Evolutionary conservation across 1,284 basidiomycete species (phyloP), one percentile per base, ranked within the genome.

Genomic region (Ceratobasidium sp.): DNA sequence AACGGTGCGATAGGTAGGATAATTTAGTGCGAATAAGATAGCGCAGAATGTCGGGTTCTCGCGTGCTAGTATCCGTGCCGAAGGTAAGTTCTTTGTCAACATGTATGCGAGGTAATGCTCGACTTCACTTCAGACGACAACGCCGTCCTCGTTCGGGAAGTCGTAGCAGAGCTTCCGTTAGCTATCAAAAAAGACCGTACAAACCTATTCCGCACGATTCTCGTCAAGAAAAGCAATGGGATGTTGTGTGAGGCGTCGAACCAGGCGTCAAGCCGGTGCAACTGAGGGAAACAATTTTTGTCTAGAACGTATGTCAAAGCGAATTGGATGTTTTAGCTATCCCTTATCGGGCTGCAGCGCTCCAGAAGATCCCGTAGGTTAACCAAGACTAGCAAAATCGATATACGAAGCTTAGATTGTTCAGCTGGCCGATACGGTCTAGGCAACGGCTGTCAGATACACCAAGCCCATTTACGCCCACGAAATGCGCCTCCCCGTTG

Each of bases 401-500:
- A 56, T 75, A 1, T 75, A 69, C 57, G 64, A 75, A 7, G 74
- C 74, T 19, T 75, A 66, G 74, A 75, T 75, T 65, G 62, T 63
- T 51, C 67, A 66, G 29, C 36, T 75, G 19, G 69, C 74, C 19
- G 65, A 67, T 33, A 71, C 45, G 1, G 64, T 75, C 48, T 66
- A 75, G 59, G 65, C 66, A 47, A 71, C 66, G 31, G 74, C 74
- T 14, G 33, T 75, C 5, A 66, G 65, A 19, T 75, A 51, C 33
- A 66, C 65, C 2, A 66, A 75, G 24, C 65, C 59, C 5, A 31
- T 75, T n/a, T 69, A 54, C 50, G 56, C 74, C 6, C 65, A 75
- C 29, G 74, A 75, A 22, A 51, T 71, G 36, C 31, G 45, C 33
- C 56, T 57, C 1, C 66, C 63, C n/a, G 60, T 56, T 17, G 63